Base-by-base conservation (phyloP, 192 early-diverging fungal genomes). In the Rhizophagus sp. region DNA sequence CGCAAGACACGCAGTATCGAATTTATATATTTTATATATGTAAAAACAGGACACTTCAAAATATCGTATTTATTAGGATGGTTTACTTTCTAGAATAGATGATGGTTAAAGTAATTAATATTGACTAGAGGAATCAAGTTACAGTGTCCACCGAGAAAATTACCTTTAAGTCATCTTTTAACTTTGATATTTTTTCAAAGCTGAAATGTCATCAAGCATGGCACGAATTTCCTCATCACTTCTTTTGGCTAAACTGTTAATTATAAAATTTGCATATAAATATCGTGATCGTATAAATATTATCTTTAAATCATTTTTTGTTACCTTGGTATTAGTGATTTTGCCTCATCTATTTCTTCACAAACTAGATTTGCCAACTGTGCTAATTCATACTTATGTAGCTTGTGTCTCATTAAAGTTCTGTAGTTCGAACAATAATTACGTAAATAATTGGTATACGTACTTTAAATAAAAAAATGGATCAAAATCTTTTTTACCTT, bases 311-410 rank as follows among this genome's bases (percentile, higher is more conserved):
- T 66, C 30, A 68, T 13, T 71, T 27, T 76, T 61, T 36, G 6
- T 82, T 85, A 94, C 94, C 93, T 98, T 30, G 96, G 97, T 73
- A 98, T 93, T 41, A 98, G 87, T 13, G 93, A 91, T 82, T 94
- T 94, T 1, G 95, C 95, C 85, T 98, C 97, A 68, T 98, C 97
- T 33, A 90, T 90, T 50, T 96, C 92, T 79, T 95, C 95, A 82
- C 95, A 96, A 83, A 94, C 92, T 63, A 98, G 84, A 82, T 98
- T 98, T 11, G 93, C 96, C 57, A 98, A 83, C 78, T 97, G 96
- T 41, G 95, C 96, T 34, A 93, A 87, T 82, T 98, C 97, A 49
- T 78, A 78, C 11, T 78, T 78, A 44, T 78, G 65, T 34, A 78
- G 57, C 12, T 68, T 68, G 33, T 78, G 62, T 50, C 61, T 78